Conservation (phyloP, 768 basidiomycete species). For the Tubosaeta brunneosetosa region DNA sequence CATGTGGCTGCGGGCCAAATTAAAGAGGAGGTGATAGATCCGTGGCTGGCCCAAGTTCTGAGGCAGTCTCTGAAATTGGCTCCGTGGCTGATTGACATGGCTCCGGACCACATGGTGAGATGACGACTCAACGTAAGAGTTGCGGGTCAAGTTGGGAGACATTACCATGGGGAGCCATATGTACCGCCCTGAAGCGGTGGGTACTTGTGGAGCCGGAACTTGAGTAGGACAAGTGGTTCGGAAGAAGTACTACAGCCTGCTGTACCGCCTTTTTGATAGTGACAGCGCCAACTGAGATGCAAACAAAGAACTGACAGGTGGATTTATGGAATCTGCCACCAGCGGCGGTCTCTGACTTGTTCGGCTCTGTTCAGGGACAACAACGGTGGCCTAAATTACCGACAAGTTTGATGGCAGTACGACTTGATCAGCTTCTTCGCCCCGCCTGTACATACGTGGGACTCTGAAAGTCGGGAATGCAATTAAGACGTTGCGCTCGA, state of each 20-base stretch:
- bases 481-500: slow-evolving; percentile 25
- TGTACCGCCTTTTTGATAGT: slow-evolving; percentile 17
- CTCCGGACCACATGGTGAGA: slow-evolving; percentile 3
- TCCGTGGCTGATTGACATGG: neutral
- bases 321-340: slow-evolving; percentile 2
- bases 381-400: slow-evolving; percentile 19
- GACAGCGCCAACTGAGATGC: neutral
- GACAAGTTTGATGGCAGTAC: slow-evolving; percentile 28
- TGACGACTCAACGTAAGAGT: neutral
- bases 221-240: neutral
- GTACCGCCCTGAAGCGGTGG: slow-evolving; percentile 7
- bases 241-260: slow-evolving; percentile 11
- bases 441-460: slow-evolving; percentile 36
- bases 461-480: slow-evolving; percentile 28
- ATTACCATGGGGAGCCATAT: neutral
- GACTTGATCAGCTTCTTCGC: slow-evolving; percentile 31
- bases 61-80: neutral
- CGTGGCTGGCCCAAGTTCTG: neutral
- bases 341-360: neutral
- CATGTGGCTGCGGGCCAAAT: neutral
- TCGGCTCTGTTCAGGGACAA: slow-evolving; percentile 13
- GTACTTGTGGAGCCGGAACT: neutral
- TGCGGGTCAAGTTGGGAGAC: neutral
- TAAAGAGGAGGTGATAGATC: neutral
- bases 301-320: slow-evolving; percentile 2